Evolutionary conservation across 345 rosid genomes (phyloP).

Genomic region (Salix purpurea): DNA sequence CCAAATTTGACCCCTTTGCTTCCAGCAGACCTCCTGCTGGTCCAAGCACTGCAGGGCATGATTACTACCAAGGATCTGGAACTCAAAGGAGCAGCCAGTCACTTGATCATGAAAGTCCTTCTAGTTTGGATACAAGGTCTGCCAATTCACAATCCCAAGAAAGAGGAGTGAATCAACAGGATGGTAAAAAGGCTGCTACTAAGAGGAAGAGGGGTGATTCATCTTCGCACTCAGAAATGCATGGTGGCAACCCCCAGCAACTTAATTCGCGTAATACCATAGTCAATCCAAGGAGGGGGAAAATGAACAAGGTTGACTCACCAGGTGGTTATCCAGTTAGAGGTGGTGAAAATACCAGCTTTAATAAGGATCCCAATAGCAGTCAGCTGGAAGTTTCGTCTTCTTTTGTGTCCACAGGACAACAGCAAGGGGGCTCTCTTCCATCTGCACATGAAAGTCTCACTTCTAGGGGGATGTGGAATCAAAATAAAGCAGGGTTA

Average conservation of each 20-base stretch:
- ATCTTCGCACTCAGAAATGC: conserved; percentile 45
- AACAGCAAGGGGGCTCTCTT: conserved; percentile 34
- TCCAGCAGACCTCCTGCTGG: conserved; percentile 69
- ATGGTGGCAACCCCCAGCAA: conserved; percentile 49
- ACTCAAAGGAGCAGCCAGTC: conserved; percentile 62
- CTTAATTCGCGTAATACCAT: conserved; percentile 37
- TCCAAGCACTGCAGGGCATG: conserved; percentile 55
- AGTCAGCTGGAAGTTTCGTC: conserved; percentile 50
- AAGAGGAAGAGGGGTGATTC: conserved; percentile 85
- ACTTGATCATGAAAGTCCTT: conserved; percentile 88
- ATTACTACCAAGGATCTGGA: conserved; percentile 71
- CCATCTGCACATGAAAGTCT: conserved; percentile 34
- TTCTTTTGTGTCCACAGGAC: conserved; percentile 27
- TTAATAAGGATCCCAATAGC: conserved; percentile 28
- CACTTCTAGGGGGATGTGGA: conserved; percentile 41
- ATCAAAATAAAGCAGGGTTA: conserved; percentile 39
- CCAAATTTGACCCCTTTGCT: conserved; percentile 57
- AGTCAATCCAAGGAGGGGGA: conserved; percentile 51
- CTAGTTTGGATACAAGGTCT: conserved; percentile 83
- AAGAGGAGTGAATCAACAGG: conserved; percentile 51
- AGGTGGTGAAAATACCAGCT: conserved; percentile 37
- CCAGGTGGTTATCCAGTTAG: conserved; percentile 40
- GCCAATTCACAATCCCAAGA: conserved; percentile 85
- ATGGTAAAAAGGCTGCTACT: conserved; percentile 47
- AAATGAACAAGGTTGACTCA: conserved; percentile 57